These are phyloP conservation scores for Monoraphidium neglectum DNA, from an alignment of 139 green algal genomes.

Conservation along the genomic window DNA sequence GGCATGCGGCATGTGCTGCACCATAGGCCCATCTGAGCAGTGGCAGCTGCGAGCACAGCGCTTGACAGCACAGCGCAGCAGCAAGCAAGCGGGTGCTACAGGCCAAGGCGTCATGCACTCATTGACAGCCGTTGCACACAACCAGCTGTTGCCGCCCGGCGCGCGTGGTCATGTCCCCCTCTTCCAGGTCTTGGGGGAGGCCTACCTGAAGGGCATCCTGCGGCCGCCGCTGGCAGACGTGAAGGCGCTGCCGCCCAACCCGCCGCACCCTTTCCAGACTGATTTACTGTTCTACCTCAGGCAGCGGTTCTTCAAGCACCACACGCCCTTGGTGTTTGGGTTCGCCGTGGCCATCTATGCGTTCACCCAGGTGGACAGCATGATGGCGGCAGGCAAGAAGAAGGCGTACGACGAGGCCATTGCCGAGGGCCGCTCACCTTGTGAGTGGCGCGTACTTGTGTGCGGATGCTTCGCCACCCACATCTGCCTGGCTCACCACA, in stretches of 20 bases:
- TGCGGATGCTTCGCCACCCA: too few relatives aligned
- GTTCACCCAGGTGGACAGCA: constrained; percentile 43
- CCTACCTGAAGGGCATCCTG: constrained; percentile 51
- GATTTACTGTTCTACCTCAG: constrained; percentile 54
- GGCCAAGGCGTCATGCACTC: too few relatives aligned
- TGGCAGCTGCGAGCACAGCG: too few relatives aligned
- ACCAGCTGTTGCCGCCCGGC: too few relatives aligned
- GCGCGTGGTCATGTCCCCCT: too few relatives aligned
- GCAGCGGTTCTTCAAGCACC: constrained; percentile 50
- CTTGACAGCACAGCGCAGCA: too few relatives aligned
- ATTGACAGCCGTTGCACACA: too few relatives aligned
- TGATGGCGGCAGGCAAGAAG: constrained; percentile 47
- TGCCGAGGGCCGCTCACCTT: constrained; percentile 39
- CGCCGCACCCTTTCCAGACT: constrained; percentile 56
- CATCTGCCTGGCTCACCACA: too few relatives aligned
- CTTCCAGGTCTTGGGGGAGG: constrained; percentile 39
- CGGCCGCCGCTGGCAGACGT: constrained; percentile 40
- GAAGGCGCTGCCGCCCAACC: constrained; percentile 41
- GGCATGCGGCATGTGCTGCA: too few relatives aligned
- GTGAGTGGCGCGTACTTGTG: constrained; percentile 36
- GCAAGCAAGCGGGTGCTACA: too few relatives aligned
- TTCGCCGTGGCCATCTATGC: constrained; percentile 46
- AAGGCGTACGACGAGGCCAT: constrained; percentile 53
- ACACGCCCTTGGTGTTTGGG: constrained; percentile 49
- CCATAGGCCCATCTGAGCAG: too few relatives aligned